These are phyloP conservation scores for Cnidoscolus chayamansa DNA, from an alignment of 441 rosid species.

Conservation along the genomic window DNA sequence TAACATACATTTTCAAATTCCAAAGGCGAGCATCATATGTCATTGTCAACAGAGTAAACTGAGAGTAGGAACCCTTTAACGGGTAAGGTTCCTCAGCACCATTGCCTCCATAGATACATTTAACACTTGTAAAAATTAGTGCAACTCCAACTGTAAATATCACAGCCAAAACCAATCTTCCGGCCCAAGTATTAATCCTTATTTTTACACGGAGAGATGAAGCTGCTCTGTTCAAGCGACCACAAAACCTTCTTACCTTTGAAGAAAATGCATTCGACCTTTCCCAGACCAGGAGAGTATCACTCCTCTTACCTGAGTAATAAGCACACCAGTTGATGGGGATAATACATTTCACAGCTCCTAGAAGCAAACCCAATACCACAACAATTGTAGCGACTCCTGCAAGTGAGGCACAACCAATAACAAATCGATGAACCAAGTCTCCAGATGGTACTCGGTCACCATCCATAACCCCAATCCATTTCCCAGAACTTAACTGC, in stretches of 20 bases:
- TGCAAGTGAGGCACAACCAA: constrained; percentile 68
- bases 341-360: constrained; percentile 71
- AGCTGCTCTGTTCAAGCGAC: constrained; percentile 68
- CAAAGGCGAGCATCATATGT: constrained; percentile 95
- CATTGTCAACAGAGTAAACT: constrained; percentile 88
- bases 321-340: constrained; percentile 80
- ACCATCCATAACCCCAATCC: constrained; percentile 84
- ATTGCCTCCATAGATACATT: constrained; percentile 67
- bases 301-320: constrained; percentile 57
- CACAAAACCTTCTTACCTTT: constrained; percentile 59
- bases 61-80: constrained; percentile 64
- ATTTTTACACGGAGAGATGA: constrained; percentile 51
- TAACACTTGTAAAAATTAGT: constrained; percentile 52
- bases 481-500: constrained; percentile 73
- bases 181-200: constrained; percentile 49
- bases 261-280: constrained; percentile 48
- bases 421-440: constrained; percentile 41
- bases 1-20: constrained; percentile 90
- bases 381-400: constrained; percentile 48
- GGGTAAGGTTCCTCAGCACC: constrained; percentile 72
- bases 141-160: constrained; percentile 48
- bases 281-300: constrained; percentile 47
- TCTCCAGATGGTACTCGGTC: constrained; percentile 88
- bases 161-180: constrained; percentile 48
- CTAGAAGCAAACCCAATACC: constrained; percentile 59